Evolutionary conservation across 129 eudicot species (phyloP), one percentile per base, ranked within the genome.

Genomic region (Artemisia tridentata): DNA sequence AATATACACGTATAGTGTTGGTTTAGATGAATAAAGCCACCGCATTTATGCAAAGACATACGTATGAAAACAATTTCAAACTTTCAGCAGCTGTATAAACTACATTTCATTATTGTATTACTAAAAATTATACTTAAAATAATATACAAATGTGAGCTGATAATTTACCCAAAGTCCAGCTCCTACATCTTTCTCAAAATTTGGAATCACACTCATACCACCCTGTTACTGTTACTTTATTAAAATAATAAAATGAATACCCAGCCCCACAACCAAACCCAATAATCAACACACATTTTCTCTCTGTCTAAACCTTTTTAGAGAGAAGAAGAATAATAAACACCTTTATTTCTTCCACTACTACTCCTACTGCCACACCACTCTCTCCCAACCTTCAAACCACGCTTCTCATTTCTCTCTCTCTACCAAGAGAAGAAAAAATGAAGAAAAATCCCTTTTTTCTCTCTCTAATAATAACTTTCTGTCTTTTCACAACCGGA

Each of bases 391-490:
- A 34, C 41, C 41, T 14, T 53, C 63, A 29, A 29, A 17, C 41
- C 52, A 47, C 2, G 27, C 19, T 72, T 11, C 70, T 38, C 45
- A 38, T 38, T 38, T 18, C 52, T 62, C 50, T 20, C 71, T 60
- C 51, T 61, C 73, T 64, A 23, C 45, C 45, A 38, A 38, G 45
- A 38, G 45, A 7, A 38, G 45, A 38, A 38, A 29, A 70, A 9
- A 67, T 75, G 67, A 45, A 53, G 66, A 57, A 54, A 61, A 19
- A 27, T 57, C 60, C 76, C 2, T 54, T 52, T 65, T 47, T 72
- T 56, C 64, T 68, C 69, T 81, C 86, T 66, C 78, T 79, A 68
- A 27, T 71, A 59, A 3, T 63, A 25, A 6, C 79, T 15, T 3
- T 67, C 78, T n/a, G 71, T 19, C 60, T 74, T 67, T 58, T 75